Percentiles rank a stretch among this genome's conserved stretches.
Evolutionary conservation across 2,329 filamentous ascomycete species (phyloP).

Genomic region (Hypoxylon sp.): DNA sequence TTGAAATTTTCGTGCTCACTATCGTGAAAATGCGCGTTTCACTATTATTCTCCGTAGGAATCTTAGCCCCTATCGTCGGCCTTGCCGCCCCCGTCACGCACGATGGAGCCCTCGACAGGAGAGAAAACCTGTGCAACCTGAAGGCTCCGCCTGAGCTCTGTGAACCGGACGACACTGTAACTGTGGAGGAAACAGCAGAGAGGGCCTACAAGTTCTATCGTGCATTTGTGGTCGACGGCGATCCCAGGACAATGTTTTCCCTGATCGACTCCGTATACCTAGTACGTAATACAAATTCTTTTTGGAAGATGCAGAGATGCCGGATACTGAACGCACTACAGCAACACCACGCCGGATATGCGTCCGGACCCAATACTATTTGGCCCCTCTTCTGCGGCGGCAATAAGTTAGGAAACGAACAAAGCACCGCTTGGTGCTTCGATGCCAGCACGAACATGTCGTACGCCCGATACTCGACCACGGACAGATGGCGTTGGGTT

Average conservation of each 20-base stretch:
- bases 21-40: conserved; percentile 51
- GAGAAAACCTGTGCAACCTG: conserved; percentile 58
- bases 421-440: conserved; percentile 56
- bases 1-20: conserved; percentile 7
- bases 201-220: conserved; percentile 60
- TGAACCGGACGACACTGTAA: conserved; percentile 54
- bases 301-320: not conserved
- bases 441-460: conserved; percentile 59
- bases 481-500: conserved; percentile 59
- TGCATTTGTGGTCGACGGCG: conserved; percentile 59
- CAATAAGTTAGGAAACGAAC: conserved; percentile 54
- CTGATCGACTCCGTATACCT: conserved; percentile 57
- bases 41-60: conserved; percentile 46
- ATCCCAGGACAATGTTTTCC: conserved; percentile 59
- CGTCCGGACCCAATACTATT: conserved; percentile 55
- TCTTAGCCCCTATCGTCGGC: conserved; percentile 50
- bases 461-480: conserved; percentile 57
- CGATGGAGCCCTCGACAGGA: conserved; percentile 46
- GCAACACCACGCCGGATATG: conserved; percentile 59
- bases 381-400: conserved; percentile 59
- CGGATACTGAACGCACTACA: conserved; percentile 33
- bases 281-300: conserved; percentile 46
- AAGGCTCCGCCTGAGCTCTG: conserved; percentile 56
- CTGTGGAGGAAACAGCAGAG: conserved; percentile 57
- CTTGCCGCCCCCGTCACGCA: conserved; percentile 49